These are phyloP conservation scores for Bryoglossum gracile DNA, from an alignment of 495 filamentous ascomycete genomes.

Conservation along the genomic window DNA sequence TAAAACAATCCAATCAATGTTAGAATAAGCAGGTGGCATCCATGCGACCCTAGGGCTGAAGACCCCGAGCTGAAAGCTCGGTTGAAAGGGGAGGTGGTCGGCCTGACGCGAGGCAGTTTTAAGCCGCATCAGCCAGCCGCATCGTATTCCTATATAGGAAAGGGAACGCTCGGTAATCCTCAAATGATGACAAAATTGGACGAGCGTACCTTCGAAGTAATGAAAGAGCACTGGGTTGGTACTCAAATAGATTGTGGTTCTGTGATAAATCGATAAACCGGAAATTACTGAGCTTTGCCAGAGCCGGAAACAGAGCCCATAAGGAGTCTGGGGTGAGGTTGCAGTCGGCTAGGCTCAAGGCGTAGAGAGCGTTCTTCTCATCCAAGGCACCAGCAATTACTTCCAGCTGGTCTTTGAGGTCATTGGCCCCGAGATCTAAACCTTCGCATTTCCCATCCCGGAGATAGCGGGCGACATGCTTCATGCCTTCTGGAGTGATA, in stretches of 20 bases:
- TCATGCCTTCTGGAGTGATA: slow-evolving; percentile 62
- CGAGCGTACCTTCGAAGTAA: slow-evolving; percentile 57
- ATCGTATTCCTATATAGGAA: slow-evolving; percentile 1
- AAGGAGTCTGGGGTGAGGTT: slow-evolving; percentile 66
- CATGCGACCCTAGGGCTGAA: not conserved
- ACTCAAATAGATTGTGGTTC: slow-evolving; percentile 73
- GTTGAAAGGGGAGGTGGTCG: not conserved
- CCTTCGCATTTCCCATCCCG: slow-evolving; percentile 72
- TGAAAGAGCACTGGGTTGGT: slow-evolving; percentile 64
- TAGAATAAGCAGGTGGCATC: not conserved
- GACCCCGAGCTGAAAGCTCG: not conserved
- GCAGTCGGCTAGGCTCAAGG: slow-evolving; percentile 82
- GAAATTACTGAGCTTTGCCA: slow-evolving; percentile 65
- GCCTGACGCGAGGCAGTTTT: slow-evolving; percentile 5
- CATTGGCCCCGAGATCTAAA: slow-evolving; percentile 90
- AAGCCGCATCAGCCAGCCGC: slow-evolving; percentile 19
- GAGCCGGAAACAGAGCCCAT: slow-evolving; percentile 65
- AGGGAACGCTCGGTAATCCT: not conserved
- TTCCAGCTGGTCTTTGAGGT: slow-evolving; percentile 59
- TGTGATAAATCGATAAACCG: slow-evolving; percentile 88
- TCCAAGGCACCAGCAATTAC: slow-evolving; percentile 54
- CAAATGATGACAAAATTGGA: slow-evolving; percentile 2
- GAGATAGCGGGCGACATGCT: slow-evolving; percentile 69
- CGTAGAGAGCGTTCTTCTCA: slow-evolving; percentile 58
- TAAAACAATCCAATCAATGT: not conserved